Conservation (phyloP, 2,329 filamentous ascomycete genomes). For the Verticillium tricorpus region DNA sequence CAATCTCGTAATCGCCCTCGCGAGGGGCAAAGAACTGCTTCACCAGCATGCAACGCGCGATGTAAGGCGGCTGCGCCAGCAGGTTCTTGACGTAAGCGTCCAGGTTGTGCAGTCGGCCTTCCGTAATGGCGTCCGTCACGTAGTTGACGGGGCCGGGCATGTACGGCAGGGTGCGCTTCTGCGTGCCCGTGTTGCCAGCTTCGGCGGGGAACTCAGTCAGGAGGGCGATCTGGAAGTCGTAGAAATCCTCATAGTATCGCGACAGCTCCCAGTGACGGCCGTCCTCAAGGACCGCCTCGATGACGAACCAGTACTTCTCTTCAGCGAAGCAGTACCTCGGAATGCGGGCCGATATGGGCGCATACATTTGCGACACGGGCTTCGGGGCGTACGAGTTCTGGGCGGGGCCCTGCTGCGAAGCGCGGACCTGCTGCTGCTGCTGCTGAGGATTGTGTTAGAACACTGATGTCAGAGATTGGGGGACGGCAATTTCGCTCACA, state of each 20-base stretch:
- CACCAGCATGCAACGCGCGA: slow-evolving; percentile 78
- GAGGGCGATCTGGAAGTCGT: slow-evolving; percentile 95
- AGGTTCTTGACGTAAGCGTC: slow-evolving; percentile 96
- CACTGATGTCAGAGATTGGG: background rate
- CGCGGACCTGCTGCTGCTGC: slow-evolving; percentile 17
- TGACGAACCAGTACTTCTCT: slow-evolving; percentile 98
- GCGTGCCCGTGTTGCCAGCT: slow-evolving; percentile 76
- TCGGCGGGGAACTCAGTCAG: slow-evolving; percentile 89
- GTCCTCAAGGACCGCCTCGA: slow-evolving; percentile 86
- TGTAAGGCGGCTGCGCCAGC: slow-evolving; percentile 76
- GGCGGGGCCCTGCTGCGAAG: slow-evolving; percentile 28
- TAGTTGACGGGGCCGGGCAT: slow-evolving; percentile 98
- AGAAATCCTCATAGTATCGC: slow-evolving; percentile 96
- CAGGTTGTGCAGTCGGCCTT: slow-evolving; percentile 85
- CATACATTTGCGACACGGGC: slow-evolving; percentile 55
- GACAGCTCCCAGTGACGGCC: slow-evolving; percentile 89
- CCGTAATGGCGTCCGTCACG: slow-evolving; percentile 95
- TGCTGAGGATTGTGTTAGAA: background rate
- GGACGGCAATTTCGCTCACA: slow-evolving; percentile 32
- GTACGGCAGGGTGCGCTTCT: slow-evolving; percentile 82
- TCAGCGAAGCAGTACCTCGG: slow-evolving; percentile 93
- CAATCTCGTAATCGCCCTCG: slow-evolving; percentile 90
- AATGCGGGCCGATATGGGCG: slow-evolving; percentile 79
- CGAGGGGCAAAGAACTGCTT: slow-evolving; percentile 87
- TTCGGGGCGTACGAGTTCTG: slow-evolving; percentile 32